Evolutionary conservation across 2,329 filamentous ascomycete genomes (phyloP).

Genomic region (Ascosphaera aggregata): DNA sequence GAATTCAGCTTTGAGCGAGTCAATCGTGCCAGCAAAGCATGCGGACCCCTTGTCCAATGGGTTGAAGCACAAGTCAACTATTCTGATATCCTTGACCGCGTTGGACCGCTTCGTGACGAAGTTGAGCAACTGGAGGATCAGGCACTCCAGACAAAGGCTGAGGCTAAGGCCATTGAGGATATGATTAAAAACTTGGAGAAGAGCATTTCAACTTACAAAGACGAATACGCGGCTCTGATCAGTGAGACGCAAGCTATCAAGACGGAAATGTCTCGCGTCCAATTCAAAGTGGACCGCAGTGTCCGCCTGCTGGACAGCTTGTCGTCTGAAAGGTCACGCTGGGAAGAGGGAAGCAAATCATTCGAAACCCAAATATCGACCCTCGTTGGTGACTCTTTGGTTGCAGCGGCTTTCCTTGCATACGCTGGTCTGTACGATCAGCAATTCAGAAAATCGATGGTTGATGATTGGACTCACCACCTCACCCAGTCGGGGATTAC

Average conservation of each 20-base stretch:
- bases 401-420: slow-evolving; percentile 90
- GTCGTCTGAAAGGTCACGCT: slow-evolving; percentile 76
- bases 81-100: slow-evolving; percentile 86
- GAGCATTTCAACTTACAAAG: slow-evolving; percentile 89
- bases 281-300: slow-evolving; percentile 96
- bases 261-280: slow-evolving; percentile 80
- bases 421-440: slow-evolving; percentile 96
- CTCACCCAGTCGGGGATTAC: slow-evolving; percentile 78
- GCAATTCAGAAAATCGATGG: slow-evolving; percentile 91
- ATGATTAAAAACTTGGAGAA: slow-evolving; percentile 64
- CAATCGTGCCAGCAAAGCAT: slow-evolving; percentile 88
- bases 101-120: slow-evolving; percentile 79
- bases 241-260: slow-evolving; percentile 97
- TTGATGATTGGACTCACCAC: slow-evolving; percentile 93
- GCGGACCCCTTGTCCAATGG: slow-evolving; percentile 92
- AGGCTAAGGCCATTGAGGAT: slow-evolving; percentile 76
- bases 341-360: slow-evolving; percentile 93
- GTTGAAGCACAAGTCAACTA: slow-evolving; percentile 91
- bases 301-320: slow-evolving; percentile 83
- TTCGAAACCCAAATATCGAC: slow-evolving; percentile 97
- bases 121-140: slow-evolving; percentile 70
- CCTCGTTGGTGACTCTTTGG: slow-evolving; percentile 80
- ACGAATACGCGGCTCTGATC: slow-evolving; percentile 84
- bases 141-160: slow-evolving; percentile 75
- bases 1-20: slow-evolving; percentile 95